Evolutionary conservation across 106 monocot species (phyloP).

Genomic region (Hemerocallis citrina): DNA sequence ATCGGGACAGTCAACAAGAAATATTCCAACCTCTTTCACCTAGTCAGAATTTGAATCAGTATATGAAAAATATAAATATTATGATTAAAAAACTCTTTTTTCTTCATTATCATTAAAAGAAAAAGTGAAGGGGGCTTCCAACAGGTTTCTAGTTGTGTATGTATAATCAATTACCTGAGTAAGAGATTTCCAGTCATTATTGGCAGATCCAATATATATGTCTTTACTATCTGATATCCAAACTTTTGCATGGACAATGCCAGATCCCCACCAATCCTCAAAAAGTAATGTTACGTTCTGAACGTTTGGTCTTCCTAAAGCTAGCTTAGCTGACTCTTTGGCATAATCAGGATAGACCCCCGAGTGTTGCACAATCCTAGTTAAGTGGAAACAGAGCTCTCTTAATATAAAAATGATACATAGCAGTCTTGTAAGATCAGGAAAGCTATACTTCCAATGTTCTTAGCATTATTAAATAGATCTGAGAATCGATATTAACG

Average conservation of each 20-base stretch:
- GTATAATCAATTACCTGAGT: conserved; percentile 61
- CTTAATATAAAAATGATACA: background rate
- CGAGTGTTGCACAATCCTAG: conserved; percentile 88
- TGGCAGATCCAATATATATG: conserved; percentile 89
- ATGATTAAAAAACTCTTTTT: background rate
- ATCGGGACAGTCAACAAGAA: conserved; percentile 54
- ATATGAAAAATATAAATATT: background rate
- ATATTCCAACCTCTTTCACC: conserved; percentile 95
- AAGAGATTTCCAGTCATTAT: conserved; percentile 98
- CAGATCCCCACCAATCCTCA: conserved; percentile 84
- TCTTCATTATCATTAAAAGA: too few species aligned
- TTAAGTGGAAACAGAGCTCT: background rate
- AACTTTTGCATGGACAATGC: conserved; percentile 93
- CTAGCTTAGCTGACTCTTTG: conserved; percentile 67
- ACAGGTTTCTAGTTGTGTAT: background rate
- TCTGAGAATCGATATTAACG: background rate
- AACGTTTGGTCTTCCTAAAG: conserved; percentile 78
- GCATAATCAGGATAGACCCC: conserved; percentile 80
- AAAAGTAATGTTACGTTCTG: conserved; percentile 76
- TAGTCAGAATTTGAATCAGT: conserved; percentile 15
- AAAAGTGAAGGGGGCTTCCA: background rate
- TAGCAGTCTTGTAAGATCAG: background rate
- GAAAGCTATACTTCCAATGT: background rate
- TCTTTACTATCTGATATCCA: conserved; percentile 86
- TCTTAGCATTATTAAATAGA: background rate